Base-by-base conservation (phyloP, 331 rosid species). In the Prunus yedoensis region DNA sequence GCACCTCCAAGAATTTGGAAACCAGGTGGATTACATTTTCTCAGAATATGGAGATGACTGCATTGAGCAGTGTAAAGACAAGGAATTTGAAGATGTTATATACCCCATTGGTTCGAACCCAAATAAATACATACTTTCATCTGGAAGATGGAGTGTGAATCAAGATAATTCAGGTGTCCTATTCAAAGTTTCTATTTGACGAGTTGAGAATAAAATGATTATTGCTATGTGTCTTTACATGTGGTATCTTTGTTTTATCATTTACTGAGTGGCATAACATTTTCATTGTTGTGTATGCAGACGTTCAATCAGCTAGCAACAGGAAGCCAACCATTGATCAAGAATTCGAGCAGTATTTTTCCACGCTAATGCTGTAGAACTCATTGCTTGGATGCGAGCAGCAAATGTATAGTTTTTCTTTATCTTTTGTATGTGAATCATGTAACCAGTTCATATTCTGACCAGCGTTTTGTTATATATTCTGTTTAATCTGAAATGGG, bases 271-370 rank as follows among this genome's bases (percentile, higher is more conserved):
- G 76, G 58, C 54, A 56, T 69, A 15, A 21, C 38, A 59, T 28
- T 17, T 58, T 57, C 62, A 4, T n/a, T 17, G 4, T 38, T 13
- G 51, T 65, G 50, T 46, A 45, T 87, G 88, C 93, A 91, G 96
- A 90, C 74, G 90, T 75, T 83, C 80, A 88, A 83, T 86, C 96
- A 32, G 82, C 61, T 32, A 7, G 73, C 64, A 28, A 68, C 66
- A 85, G 83, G 87, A 70, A 81, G 60, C 94, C 98, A 14, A 94
- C 98, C 15, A 94, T 94, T 56, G 98, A 94, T 83, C 89, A 88
- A 82, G 98, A 94, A 75, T 94, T 94, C 49, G 98, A 94, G 89
- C 77, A 94, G 87, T 90, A 87, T 84, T 94, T 94, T 84, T 94
- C 98, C 10, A 77, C 27, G 89, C 91, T 94, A 49, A 87, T 91